Evolutionary conservation across 129 eudicot species (phyloP).

Genomic region (Pulicaria dysenterica): DNA sequence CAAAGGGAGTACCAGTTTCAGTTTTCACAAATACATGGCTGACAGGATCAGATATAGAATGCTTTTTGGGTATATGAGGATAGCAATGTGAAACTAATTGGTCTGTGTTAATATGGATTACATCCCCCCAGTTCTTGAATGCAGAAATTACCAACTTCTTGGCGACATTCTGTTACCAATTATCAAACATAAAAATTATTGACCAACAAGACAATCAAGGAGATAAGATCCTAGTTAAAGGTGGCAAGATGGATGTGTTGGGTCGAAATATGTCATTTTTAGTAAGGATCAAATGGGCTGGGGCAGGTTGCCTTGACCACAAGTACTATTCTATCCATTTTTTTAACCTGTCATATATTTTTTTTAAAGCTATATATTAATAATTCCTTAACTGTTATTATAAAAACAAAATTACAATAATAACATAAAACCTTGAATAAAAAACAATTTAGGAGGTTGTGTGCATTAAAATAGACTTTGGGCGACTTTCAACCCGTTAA

Average conservation of each 20-base stretch:
- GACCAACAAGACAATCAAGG: too few relatives aligned
- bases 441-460: not conserved
- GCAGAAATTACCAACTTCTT: constrained; percentile 45
- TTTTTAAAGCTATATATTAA: too few relatives aligned
- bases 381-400: too few relatives aligned
- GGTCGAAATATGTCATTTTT: not conserved
- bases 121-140: constrained; percentile 40
- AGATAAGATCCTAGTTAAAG: not conserved
- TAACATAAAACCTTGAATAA: not conserved
- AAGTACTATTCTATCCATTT: too few relatives aligned
- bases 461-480: too few relatives aligned
- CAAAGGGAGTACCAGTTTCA: too few relatives aligned
- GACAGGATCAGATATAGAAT: too few relatives aligned
- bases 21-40: too few relatives aligned
- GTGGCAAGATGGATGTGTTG: not conserved
- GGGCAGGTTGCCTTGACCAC: too few relatives aligned
- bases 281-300: not conserved
- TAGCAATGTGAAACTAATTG: constrained; percentile 10
- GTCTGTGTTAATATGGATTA: constrained; percentile 34
- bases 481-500: not conserved
- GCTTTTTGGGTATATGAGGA: not conserved
- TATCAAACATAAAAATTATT: not conserved
- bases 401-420: not conserved
- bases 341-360: too few relatives aligned
- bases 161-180: constrained; percentile 48